Base-by-base conservation (phyloP, 768 basidiomycete species). In the Rhodotorula diobovata region DNA sequence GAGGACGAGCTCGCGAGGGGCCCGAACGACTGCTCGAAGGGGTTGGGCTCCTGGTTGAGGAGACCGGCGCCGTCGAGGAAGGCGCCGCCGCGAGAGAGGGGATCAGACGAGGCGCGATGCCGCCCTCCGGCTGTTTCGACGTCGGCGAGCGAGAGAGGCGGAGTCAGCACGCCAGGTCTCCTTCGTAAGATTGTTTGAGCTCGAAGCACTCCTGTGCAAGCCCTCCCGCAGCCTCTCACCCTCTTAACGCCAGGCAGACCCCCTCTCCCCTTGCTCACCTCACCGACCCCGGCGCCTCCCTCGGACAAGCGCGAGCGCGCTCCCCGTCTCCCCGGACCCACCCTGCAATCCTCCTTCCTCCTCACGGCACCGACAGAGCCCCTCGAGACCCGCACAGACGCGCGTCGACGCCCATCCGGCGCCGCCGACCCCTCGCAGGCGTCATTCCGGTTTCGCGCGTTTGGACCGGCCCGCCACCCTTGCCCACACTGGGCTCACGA, bases 11-110 rank as follows among this genome's bases (percentile, higher is more conserved):
- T 83, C 79, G 37, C 81, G 21, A 63, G 82, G 46, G 89, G 88
- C 1, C 65, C 56, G 80, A 98, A 98, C 64, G 91, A 93, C 81
- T 93, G 90, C 79, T 99, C 95, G 78, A 96, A 96, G 0, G 93
- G 93, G 79, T 95, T 95, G 1, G 89, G 90, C 78, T 95, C 93
- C 46, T 90, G 85, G 59, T 81, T 81, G 67, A 82, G 66, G 32
- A 67, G 65, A 32, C 60, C 62, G 11, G 32, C 35, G 55, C 68
- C 67, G 41, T 70, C 70, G 51, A n/a, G 41, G 55, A 73, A 73
- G 58, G 70, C 62, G 41, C 76, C 70, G 43, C 67, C 68, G 56
- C 76, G 70, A 20, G 73, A 75, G 43, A 75, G 61, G 0, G 73
- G 73, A 53, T 75, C 73, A 1, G 73, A 75, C 21, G 70, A 71